Conservation (phyloP, 2,329 filamentous ascomycete genomes). For the Chalaropsis ovoidea region DNA sequence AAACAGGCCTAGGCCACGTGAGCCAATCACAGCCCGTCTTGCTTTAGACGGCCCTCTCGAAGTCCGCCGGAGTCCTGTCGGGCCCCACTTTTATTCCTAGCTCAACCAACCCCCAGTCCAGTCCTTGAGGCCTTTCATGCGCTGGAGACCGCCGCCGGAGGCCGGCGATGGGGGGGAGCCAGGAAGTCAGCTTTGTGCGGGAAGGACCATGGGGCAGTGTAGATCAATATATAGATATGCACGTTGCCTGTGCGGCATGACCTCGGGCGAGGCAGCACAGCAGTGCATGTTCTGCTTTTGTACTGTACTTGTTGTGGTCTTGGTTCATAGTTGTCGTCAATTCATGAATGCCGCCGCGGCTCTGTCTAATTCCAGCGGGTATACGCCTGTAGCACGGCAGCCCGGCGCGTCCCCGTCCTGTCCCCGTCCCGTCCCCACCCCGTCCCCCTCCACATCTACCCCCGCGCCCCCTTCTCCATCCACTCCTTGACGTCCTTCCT, state of each 20-base stretch:
- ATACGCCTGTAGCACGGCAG: neutral
- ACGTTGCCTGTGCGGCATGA: neutral
- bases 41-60: neutral
- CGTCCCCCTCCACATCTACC: slow-evolving; percentile 27
- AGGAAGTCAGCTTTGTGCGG: neutral
- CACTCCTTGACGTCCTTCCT: slow-evolving; percentile 60
- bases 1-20: neutral
- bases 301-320: neutral
- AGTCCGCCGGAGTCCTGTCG: slow-evolving; percentile 10
- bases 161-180: neutral
- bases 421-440: neutral
- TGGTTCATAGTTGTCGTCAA: neutral
- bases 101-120: neutral
- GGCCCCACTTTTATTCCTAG: neutral
- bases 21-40: neutral
- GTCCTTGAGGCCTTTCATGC: neutral
- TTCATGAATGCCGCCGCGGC: neutral
- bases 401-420: neutral
- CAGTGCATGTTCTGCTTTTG: neutral
- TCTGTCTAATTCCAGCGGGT: neutral
- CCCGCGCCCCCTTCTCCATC: slow-evolving; percentile 48
- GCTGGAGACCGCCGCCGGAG: slow-evolving; percentile 4
- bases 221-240: neutral
- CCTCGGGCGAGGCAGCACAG: neutral
- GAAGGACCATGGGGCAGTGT: neutral